Percentiles rank a stretch among this genome's conserved stretches.
phyloP scores from a whole-genome alignment of 2,329 filamentous ascomycete species.

The Exophiala bonariae region DNA sequence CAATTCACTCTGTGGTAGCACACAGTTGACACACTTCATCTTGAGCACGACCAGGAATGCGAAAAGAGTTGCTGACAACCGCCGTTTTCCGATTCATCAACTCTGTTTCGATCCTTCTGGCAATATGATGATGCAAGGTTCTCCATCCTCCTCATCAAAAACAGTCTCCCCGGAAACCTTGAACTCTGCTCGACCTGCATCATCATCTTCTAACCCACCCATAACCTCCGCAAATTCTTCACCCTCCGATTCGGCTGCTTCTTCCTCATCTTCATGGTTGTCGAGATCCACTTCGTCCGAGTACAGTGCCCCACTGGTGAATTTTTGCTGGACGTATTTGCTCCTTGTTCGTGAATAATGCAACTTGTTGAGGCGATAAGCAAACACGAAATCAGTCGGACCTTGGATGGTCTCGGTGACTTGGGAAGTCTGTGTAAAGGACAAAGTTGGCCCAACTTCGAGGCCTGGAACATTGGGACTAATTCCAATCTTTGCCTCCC shows the following conservation, averaged over 20 bases:
- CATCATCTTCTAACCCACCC: neutral
- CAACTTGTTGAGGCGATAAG: slow-evolving; percentile 7
- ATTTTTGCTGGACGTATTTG: slow-evolving; percentile 5
- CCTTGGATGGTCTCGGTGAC: slow-evolving; percentile 22
- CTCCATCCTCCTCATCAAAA: slow-evolving; percentile 6
- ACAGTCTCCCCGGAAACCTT: neutral
- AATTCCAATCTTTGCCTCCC: neutral
- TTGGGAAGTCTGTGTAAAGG: neutral
- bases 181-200: slow-evolving; percentile 2
- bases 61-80: neutral
- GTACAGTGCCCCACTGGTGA: slow-evolving; percentile 4
- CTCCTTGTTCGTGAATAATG: slow-evolving; percentile 3
- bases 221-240: neutral
- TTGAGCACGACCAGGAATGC: too few relatives aligned
- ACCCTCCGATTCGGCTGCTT: neutral
- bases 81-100: too few relatives aligned
- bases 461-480: slow-evolving; percentile 7
- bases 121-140: slow-evolving; percentile 5
- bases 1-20: too few relatives aligned
- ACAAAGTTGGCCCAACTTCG: slow-evolving; percentile 5
- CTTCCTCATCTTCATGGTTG: neutral
- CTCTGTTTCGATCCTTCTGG: neutral
- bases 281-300: neutral
- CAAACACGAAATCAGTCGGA: slow-evolving; percentile 26
- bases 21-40: too few relatives aligned